phyloP scores from a whole-genome alignment of 345 rosid genomes.

The Salix purpurea region DNA sequence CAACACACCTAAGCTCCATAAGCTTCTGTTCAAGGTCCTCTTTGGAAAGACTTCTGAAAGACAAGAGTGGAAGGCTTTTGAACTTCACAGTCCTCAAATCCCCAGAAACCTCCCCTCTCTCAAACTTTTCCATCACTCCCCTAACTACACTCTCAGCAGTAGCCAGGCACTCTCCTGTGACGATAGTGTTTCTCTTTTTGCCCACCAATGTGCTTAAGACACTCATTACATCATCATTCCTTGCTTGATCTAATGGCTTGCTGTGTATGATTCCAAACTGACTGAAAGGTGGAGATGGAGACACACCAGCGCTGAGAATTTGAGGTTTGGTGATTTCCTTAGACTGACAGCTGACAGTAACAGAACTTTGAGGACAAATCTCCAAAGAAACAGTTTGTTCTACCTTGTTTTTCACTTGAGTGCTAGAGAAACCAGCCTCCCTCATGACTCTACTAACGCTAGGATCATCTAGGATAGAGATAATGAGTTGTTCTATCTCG shows the following conservation, averaged over 20 bases:
- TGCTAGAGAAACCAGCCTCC: conserved; percentile 92
- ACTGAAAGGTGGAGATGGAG: conserved; percentile 28
- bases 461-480: conserved; percentile 90
- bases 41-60: conserved; percentile 42
- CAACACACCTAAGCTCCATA: conserved; percentile 44
- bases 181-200: conserved; percentile 46
- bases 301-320: conserved; percentile 3
- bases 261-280: conserved; percentile 20
- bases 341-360: conserved; percentile 23
- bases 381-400: conserved; percentile 68
- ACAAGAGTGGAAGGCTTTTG: conserved; percentile 49
- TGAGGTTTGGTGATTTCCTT: conserved; percentile 29
- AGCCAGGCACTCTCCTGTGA: conserved; percentile 45
- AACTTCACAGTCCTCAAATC: conserved; percentile 44
- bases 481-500: conserved; percentile 83
- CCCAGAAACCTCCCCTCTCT: conserved; percentile 42
- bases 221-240: conserved; percentile 37
- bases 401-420: conserved; percentile 80
- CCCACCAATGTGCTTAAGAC: conserved; percentile 37
- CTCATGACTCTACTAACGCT: conserved; percentile 98
- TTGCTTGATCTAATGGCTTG: conserved; percentile 26
- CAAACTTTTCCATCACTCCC: conserved; percentile 49
- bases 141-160: conserved; percentile 40
- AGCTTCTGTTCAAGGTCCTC: conserved; percentile 58
- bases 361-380: conserved; percentile 40